Base-by-base conservation (phyloP, 805 yeast genomes). In the Lachancea nothofagi region DNA sequence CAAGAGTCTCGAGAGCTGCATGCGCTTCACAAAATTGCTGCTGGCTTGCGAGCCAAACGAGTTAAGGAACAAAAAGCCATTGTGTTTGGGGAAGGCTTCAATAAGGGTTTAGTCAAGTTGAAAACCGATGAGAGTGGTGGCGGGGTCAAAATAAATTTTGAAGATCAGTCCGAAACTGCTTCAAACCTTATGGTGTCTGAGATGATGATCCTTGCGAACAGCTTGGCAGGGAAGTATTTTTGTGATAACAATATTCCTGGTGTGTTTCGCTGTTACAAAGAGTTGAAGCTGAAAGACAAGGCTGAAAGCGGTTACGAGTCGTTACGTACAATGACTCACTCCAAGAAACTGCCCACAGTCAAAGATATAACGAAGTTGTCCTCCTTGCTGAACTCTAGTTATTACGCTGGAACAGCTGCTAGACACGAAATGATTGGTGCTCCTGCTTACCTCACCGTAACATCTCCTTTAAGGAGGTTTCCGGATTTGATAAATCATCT, bases 391-490 rank as follows among this genome's bases (percentile, higher is more conserved):
- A 71, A 74, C 2, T 65, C 77, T 14, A 80, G 90, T 3, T 66
- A 65, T 26, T 69, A 74, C 32, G 64, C 77, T 2, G 58, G 72
- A 0, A 35, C 42, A 1, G 74, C 83, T 0, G 46, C 50, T 0
- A 54, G 51, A 1, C 96, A 88, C 61, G 65, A 69, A 17, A 75
- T 83, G 47, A 61, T 87, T 20, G 94, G 89, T 3, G 61, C 84
- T 7, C 57, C 62, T 0, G 56, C 64, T 5, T 87, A 89, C 53
- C 69, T 82, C 4, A 83, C 86, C 14, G 80, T 84, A 7, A 89
- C 97, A 0, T 88, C 97, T 0, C 97, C 98, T 2, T 66, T 93
- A 47, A 70, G 97, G 57, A 68, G 97, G 47, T 83, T 75, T 48
- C 79, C 83, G 5, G 97, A 90, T 57, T 61, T 88, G 44, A 58